Percentiles rank a stretch among this genome's conserved stretches.
phyloP scores from a whole-genome alignment of 2,329 filamentous ascomycete species.

The Fusarium ambrosium region DNA sequence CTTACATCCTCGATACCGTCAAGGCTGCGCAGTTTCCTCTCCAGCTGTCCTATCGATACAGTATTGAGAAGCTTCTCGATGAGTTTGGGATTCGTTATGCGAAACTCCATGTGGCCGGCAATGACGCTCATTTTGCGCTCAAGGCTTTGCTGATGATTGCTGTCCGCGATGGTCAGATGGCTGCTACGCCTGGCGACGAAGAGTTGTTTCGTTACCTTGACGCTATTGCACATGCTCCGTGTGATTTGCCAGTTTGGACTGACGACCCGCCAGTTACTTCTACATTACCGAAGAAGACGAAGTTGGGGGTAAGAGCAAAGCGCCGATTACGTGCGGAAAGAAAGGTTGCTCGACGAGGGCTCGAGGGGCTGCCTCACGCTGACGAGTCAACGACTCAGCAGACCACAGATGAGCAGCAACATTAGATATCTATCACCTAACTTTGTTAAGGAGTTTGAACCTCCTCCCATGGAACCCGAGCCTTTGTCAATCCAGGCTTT shows the following conservation, averaged over 20 bases:
- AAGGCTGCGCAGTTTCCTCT: conserved; percentile 46
- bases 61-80: conserved; percentile 42
- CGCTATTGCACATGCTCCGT: conserved; percentile 12
- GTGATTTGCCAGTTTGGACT: conserved; percentile 1
- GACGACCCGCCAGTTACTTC: conserved; percentile 2
- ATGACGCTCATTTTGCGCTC: conserved; percentile 51
- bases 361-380: not conserved
- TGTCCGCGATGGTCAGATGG: conserved; percentile 56
- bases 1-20: conserved; percentile 45
- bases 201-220: conserved; percentile 2
- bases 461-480: too few relatives aligned
- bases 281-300: not conserved
- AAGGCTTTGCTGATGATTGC: conserved; percentile 54
- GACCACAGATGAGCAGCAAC: not conserved
- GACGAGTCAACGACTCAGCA: not conserved
- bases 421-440: not conserved
- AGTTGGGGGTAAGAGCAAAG: not conserved
- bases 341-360: not conserved
- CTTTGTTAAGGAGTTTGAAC: not conserved
- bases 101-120: conserved; percentile 34
- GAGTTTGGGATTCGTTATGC: conserved; percentile 28
- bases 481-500: too few relatives aligned
- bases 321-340: not conserved
- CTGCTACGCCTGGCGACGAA: not conserved
- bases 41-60: conserved; percentile 42